Evolutionary conservation across 192 early-diverging fungal genomes (phyloP).

Genomic region (Polychytrium aggregatum): DNA sequence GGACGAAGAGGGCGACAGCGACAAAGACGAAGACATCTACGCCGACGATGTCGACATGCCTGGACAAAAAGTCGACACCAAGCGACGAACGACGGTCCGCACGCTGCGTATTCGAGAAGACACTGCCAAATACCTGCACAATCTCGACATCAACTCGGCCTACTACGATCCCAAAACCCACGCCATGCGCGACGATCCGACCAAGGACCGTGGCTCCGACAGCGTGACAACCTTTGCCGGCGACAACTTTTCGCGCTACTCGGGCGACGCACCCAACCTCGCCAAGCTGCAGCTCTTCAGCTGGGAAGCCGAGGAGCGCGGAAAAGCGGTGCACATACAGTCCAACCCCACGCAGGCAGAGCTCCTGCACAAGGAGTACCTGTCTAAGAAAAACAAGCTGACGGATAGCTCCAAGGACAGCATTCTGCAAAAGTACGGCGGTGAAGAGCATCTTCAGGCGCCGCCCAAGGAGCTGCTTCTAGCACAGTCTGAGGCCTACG

Average conservation of each 20-base stretch:
- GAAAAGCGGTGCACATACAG: slow-evolving; percentile 75
- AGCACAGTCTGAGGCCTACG: slow-evolving; percentile 86
- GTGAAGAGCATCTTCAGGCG: slow-evolving; percentile 82
- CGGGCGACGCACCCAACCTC: slow-evolving; percentile 74
- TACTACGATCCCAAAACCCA: slow-evolving; percentile 99
- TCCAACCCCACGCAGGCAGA: slow-evolving; percentile 95
- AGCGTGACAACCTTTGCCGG: slow-evolving; percentile 58
- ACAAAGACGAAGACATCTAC: slow-evolving; percentile 81
- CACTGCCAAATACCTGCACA: slow-evolving; percentile 96
- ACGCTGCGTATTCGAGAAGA: slow-evolving; percentile 99
- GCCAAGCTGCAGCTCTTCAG: slow-evolving; percentile 83
- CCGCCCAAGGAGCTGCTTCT: slow-evolving; percentile 85
- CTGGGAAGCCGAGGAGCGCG: slow-evolving; percentile 75
- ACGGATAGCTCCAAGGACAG: slow-evolving; percentile 60
- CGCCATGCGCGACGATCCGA: slow-evolving; percentile 97
- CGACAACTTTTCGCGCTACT: slow-evolving; percentile 88
- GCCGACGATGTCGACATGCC: slow-evolving; percentile 75
- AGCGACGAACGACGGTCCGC: slow-evolving; percentile 85
- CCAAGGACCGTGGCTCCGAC: slow-evolving; percentile 48
- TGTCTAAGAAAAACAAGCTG: slow-evolving; percentile 67
- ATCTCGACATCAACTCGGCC: slow-evolving; percentile 87
- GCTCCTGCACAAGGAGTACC: slow-evolving; percentile 78
- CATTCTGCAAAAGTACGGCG: slow-evolving; percentile 85
- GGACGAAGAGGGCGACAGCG: slow-evolving; percentile 63
- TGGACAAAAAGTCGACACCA: slow-evolving; percentile 76